phyloP scores from a whole-genome alignment of 169 alveolate genomes.

The Cryptosporidium sp. region DNA sequence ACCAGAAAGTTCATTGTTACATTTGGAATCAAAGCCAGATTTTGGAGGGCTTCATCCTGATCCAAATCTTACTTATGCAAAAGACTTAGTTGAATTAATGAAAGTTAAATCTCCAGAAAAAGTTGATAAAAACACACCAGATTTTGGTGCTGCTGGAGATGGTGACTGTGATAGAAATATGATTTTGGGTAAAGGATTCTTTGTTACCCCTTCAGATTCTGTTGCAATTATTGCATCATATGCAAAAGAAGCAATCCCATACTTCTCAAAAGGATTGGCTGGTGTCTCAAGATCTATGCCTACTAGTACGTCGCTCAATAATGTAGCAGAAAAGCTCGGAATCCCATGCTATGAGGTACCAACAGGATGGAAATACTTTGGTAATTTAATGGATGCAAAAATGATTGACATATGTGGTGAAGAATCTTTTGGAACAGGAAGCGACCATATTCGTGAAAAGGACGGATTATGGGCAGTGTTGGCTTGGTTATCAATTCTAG shows the following conservation, averaged over 20 bases:
- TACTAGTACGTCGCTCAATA: slow-evolving; percentile 93
- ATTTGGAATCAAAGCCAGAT: slow-evolving; percentile 79
- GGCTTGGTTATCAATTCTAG: slow-evolving; percentile 93
- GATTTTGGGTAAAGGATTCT: slow-evolving; percentile 91
- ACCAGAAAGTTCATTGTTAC: slow-evolving; percentile 75
- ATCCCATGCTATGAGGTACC: slow-evolving; percentile 92
- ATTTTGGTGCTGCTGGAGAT: slow-evolving; percentile 96
- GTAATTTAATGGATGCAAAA: slow-evolving; percentile 96
- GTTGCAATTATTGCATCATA: slow-evolving; percentile 93
- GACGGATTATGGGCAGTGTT: slow-evolving; percentile 98
- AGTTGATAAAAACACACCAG: slow-evolving; percentile 83
- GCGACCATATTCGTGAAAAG: slow-evolving; percentile 93
- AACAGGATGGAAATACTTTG: slow-evolving; percentile 98
- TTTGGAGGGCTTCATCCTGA: slow-evolving; percentile 91
- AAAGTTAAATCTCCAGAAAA: slow-evolving; percentile 30
- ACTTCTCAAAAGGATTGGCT: slow-evolving; percentile 83
- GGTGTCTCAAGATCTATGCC: slow-evolving; percentile 98
- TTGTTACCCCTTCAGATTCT: slow-evolving; percentile 96
- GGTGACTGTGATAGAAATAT: slow-evolving; percentile 98
- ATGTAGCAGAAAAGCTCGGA: slow-evolving; percentile 91
- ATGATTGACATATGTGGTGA: slow-evolving; percentile 93
- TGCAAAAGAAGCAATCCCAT: slow-evolving; percentile 87
- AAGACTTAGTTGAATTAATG: slow-evolving; percentile 89
- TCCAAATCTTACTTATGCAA: slow-evolving; percentile 94
- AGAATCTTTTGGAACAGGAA: slow-evolving; percentile 96